These are phyloP conservation scores for Dactylellina cionopaga DNA, from an alignment of 2,329 filamentous ascomycete species.

Conservation along the genomic window DNA sequence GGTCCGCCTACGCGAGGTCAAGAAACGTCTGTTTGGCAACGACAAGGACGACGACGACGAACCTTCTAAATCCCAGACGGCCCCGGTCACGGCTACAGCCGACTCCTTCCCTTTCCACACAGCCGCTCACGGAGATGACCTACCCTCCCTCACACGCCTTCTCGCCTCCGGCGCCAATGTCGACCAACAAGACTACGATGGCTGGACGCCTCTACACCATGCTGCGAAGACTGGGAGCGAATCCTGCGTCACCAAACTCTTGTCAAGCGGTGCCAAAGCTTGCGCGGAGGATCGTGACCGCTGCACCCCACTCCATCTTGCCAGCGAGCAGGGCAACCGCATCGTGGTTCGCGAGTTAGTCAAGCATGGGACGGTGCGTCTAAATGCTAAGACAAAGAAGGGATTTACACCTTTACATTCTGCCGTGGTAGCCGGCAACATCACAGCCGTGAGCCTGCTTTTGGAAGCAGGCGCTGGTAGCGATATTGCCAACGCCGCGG, in stretches of 20 bases:
- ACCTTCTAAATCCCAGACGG: not conserved
- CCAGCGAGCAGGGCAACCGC: conserved; percentile 22
- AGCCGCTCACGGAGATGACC: conserved; percentile 11
- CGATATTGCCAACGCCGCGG: not conserved
- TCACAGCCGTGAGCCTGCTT: conserved; percentile 2
- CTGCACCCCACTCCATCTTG: conserved; percentile 16
- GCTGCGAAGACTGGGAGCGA: conserved; percentile 6
- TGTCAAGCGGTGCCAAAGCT: conserved; percentile 10
- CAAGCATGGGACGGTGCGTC: not conserved
- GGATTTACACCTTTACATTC: conserved; percentile 3
- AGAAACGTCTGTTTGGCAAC: conserved; percentile 3
- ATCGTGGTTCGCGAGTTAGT: conserved; percentile 12
- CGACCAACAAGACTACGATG: not conserved
- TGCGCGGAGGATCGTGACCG: conserved; percentile 10
- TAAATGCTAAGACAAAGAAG: conserved; percentile 12
- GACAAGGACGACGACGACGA: conserved; percentile 2
- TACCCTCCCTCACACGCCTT: conserved; percentile 5
- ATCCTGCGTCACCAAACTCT: conserved; percentile 15
- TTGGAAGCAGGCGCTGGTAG: conserved; percentile 8
- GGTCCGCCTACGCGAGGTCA: conserved; percentile 2
- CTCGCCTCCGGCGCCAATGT: not conserved
- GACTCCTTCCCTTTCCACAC: conserved; percentile 8
- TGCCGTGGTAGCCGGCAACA: conserved; percentile 3
- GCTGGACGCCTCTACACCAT: conserved; percentile 9
- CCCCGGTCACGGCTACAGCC: not conserved